phyloP scores from a whole-genome alignment of 169 alveolate genomes.

The Plasmodium malariae region DNA sequence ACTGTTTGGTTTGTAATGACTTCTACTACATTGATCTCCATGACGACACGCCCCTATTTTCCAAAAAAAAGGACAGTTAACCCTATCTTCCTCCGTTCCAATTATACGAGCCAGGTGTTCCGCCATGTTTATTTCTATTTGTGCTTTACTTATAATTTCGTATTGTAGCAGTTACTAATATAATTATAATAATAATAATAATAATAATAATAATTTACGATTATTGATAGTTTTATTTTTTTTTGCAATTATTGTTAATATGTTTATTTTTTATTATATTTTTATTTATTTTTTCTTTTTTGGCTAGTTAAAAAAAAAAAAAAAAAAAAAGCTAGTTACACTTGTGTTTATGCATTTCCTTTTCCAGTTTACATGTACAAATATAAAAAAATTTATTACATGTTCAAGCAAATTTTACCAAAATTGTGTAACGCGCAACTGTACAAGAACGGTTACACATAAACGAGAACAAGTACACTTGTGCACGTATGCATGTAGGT shows the following conservation, averaged over 20 bases:
- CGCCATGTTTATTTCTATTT: conserved; percentile 93
- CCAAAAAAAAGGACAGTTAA: conserved; percentile 99
- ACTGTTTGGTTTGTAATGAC: conserved; percentile 98
- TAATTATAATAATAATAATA: too few species aligned
- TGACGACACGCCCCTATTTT: conserved; percentile 99
- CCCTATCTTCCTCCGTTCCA: conserved; percentile 99
- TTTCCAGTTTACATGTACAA: conserved; percentile 30
- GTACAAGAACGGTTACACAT: neutral
- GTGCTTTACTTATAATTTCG: neutral
- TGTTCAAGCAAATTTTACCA: conserved; percentile 29
- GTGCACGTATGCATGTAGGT: neutral
- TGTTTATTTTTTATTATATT: too few species aligned
- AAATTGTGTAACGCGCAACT: neutral
- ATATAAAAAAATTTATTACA: too few species aligned
- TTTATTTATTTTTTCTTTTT: conserved; percentile 22
- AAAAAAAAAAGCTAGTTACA: conserved; percentile 41
- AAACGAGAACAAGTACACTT: neutral
- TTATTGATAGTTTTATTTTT: too few species aligned
- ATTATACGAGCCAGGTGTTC: conserved; percentile 97
- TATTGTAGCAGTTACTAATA: neutral
- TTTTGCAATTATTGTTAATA: too few species aligned
- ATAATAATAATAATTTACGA: too few species aligned
- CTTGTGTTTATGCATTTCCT: conserved; percentile 1
- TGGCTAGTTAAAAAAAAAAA: conserved; percentile 44
- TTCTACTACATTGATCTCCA: conserved; percentile 99